Conservation (phyloP, 768 basidiomycete species). For the Suillus bovinus region DNA sequence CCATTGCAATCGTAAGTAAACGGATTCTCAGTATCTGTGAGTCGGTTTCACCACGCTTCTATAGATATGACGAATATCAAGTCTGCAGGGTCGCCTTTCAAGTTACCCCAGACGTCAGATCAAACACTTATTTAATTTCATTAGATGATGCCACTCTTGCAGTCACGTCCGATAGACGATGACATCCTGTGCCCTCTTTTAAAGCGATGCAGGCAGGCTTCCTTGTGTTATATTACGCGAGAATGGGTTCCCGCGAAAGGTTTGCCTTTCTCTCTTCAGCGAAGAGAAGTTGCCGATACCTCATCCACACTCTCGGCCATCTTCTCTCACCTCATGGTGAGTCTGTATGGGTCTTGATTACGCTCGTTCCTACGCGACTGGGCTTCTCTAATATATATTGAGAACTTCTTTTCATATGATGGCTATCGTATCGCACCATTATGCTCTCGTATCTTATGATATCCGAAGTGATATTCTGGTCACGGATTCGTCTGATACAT, state of each 20-base stretch:
- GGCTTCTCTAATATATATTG: background rate
- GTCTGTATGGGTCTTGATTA: background rate
- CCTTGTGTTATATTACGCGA: background rate
- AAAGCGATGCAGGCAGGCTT: background rate
- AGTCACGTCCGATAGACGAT: background rate
- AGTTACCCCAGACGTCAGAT: background rate
- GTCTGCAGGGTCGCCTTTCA: background rate
- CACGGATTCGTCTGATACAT: background rate
- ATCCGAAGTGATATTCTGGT: background rate
- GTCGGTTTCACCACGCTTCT: background rate
- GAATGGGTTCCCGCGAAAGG: background rate
- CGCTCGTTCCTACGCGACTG: constrained; percentile 6
- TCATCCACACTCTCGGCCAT: background rate
- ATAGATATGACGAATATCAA: background rate
- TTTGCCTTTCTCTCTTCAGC: background rate
- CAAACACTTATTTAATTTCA: background rate
- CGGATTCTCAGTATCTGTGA: constrained; percentile 2
- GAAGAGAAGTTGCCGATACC: background rate
- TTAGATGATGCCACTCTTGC: background rate
- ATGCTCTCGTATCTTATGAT: background rate
- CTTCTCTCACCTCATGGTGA: constrained; percentile 3
- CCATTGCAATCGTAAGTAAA: background rate
- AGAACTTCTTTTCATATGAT: constrained; percentile 6
- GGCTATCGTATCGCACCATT: background rate
- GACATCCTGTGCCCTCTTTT: background rate